Evolutionary conservation across 1,139 yeast genomes (phyloP).

Genomic region (Ashbya aceris): DNA sequence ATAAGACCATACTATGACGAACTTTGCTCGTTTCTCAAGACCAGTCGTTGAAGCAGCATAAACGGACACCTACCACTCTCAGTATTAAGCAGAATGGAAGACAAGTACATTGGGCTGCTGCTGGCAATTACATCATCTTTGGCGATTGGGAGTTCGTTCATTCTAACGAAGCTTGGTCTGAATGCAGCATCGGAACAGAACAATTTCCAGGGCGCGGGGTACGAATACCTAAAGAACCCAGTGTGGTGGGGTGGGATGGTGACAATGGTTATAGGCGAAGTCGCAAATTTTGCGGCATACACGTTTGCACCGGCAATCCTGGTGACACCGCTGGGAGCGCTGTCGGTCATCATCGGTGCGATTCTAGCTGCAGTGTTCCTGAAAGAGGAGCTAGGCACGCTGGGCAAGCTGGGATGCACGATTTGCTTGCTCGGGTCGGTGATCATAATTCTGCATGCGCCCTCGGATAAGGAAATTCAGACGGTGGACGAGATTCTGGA

Average conservation of each 20-base stretch:
- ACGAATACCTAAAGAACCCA: constrained; percentile 71
- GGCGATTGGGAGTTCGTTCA: constrained; percentile 86
- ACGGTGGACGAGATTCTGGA: constrained; percentile 82
- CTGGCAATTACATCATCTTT: constrained; percentile 80
- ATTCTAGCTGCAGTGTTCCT: constrained; percentile 77
- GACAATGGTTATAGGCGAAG: constrained; percentile 86
- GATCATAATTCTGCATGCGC: constrained; percentile 87
- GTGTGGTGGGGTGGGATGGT: constrained; percentile 94
- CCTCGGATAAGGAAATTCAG: constrained; percentile 80
- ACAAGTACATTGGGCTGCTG: constrained; percentile 82
- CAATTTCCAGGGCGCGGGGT: constrained; percentile 62
- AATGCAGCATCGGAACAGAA: constrained; percentile 55
- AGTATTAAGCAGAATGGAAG: constrained; percentile 29
- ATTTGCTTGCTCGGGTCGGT: constrained; percentile 83
- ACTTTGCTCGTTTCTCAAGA: too few relatives aligned
- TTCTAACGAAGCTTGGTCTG: constrained; percentile 81
- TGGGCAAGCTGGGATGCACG: constrained; percentile 94
- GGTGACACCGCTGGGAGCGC: constrained; percentile 88
- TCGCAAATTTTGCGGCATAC: constrained; percentile 90
- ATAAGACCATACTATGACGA: too few relatives aligned
- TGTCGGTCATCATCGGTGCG: constrained; percentile 85
- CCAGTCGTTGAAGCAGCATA: too few relatives aligned
- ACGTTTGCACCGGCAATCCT: constrained; percentile 92
- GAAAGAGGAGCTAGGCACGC: constrained; percentile 76
- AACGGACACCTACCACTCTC: background rate